Conservation (phyloP, 441 rosid species). For the Pelargonium citronellum region DNA sequence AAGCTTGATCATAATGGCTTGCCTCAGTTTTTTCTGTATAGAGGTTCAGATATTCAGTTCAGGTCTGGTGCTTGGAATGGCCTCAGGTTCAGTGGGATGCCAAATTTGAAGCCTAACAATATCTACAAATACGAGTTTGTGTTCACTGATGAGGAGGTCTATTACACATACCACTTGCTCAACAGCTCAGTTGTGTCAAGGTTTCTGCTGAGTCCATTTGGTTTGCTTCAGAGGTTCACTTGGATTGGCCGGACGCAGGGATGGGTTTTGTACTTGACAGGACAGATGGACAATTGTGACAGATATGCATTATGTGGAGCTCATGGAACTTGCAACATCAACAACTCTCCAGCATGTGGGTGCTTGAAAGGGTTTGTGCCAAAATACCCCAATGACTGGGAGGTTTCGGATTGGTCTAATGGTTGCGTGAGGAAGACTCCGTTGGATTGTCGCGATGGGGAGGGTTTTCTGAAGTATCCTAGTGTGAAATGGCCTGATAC, state of each 20-base stretch:
- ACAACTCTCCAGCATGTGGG: conserved; percentile 54
- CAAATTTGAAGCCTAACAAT: not conserved
- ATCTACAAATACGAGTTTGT: conserved; percentile 12
- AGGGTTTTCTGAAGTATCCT: conserved; percentile 46
- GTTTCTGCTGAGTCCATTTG: conserved; percentile 7
- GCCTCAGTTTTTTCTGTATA: conserved; percentile 15
- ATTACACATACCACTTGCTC: conserved; percentile 6
- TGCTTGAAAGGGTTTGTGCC: conserved; percentile 40
- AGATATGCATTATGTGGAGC: conserved; percentile 24
- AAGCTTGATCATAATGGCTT: conserved; percentile 15
- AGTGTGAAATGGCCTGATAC: conserved; percentile 70
- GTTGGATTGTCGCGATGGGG: conserved; percentile 34
- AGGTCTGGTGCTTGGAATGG: conserved; percentile 27
- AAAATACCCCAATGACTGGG: conserved; percentile 35
- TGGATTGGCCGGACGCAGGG: conserved; percentile 9
- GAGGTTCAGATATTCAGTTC: not conserved
- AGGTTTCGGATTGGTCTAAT: conserved; percentile 53
- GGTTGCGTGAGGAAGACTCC: conserved; percentile 59
- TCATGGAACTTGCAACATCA: conserved; percentile 18
- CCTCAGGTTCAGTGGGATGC: not conserved
- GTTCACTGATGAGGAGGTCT: conserved; percentile 18
- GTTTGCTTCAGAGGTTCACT: not conserved
- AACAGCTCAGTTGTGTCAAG: not conserved
- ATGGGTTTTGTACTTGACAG: not conserved
- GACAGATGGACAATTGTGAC: conserved; percentile 20